Evolutionary conservation across 352 stramenopile species (phyloP).

Genomic region (Phytopythium montanum): DNA sequence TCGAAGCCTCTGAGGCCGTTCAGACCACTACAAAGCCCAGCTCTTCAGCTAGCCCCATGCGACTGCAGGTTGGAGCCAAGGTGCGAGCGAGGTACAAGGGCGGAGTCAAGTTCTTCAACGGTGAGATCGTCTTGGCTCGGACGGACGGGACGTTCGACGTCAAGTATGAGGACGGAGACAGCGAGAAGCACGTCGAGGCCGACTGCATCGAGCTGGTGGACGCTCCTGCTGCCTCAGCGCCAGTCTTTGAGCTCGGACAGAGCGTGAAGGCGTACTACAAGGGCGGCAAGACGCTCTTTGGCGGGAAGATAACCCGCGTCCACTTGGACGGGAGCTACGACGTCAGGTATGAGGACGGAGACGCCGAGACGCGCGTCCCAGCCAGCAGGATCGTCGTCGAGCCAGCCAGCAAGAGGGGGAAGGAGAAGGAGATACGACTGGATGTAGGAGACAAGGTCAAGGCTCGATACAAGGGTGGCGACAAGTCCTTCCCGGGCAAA

Average conservation of each 20-base stretch:
- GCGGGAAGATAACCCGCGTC: constrained; percentile 52
- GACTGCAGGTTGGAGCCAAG: constrained; percentile 21
- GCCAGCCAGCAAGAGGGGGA: constrained; percentile 7
- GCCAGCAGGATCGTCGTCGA: neutral
- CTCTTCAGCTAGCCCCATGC: constrained; percentile 5
- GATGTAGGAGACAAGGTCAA: constrained; percentile 38
- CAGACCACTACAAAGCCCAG: neutral
- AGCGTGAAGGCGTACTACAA: constrained; percentile 41
- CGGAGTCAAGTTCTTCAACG: constrained; percentile 26
- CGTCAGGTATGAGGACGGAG: constrained; percentile 60
- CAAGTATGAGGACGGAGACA: constrained; percentile 38
- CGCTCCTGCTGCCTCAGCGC: neutral
- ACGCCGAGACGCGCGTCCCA: constrained; percentile 36
- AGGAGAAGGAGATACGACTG: constrained; percentile 14
- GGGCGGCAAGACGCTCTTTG: constrained; percentile 52
- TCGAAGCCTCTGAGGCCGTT: constrained; percentile 12
- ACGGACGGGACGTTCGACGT: constrained; percentile 46
- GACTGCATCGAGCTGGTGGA: constrained; percentile 21
- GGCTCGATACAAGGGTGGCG: constrained; percentile 31
- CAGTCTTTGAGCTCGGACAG: neutral
- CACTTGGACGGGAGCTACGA: constrained; percentile 65
- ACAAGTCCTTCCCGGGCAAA: constrained; percentile 35
- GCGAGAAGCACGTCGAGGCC: constrained; percentile 29
- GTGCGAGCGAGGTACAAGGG: constrained; percentile 42
- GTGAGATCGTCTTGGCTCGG: constrained; percentile 29